These are phyloP conservation scores for Calonectria leucothoes DNA, from an alignment of 2,329 filamentous ascomycete species.

Conservation along the genomic window DNA sequence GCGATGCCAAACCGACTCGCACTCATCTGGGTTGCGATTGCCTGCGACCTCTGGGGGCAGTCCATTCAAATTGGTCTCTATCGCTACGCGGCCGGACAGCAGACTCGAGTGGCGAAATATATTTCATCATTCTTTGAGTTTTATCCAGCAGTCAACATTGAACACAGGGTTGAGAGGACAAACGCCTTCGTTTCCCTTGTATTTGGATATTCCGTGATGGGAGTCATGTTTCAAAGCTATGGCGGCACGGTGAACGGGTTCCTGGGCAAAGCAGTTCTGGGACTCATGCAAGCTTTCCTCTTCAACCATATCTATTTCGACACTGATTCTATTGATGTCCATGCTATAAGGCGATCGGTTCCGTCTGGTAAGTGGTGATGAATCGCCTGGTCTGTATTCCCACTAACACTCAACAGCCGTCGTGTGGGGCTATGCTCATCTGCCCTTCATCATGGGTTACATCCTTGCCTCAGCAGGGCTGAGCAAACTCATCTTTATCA, in stretches of 20 bases:
- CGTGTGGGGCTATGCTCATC: constrained; percentile 66
- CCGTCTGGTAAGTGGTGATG: constrained; percentile 49
- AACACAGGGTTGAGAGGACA: constrained; percentile 73
- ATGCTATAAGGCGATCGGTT: constrained; percentile 69
- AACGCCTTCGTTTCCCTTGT: constrained; percentile 74
- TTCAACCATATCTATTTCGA: constrained; percentile 76
- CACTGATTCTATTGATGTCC: constrained; percentile 68
- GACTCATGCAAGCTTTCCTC: constrained; percentile 66
- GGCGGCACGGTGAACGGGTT: constrained; percentile 62
- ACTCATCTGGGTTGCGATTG: constrained; percentile 67
- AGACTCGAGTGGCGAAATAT: constrained; percentile 32
- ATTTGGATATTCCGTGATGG: constrained; percentile 73
- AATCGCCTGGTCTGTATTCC: background rate
- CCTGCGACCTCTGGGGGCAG: constrained; percentile 63
- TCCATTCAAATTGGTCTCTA: constrained; percentile 55
- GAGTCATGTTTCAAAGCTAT: constrained; percentile 68
- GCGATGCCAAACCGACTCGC: constrained; percentile 65
- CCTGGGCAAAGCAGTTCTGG: constrained; percentile 71
- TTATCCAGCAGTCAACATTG: constrained; percentile 72
- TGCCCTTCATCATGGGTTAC: constrained; percentile 73
- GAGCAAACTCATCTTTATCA: constrained; percentile 68
- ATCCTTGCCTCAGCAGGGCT: constrained; percentile 69
- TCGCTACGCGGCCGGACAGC: constrained; percentile 29
- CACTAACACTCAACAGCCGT: constrained; percentile 50
- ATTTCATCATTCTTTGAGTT: constrained; percentile 64